Percentiles rank a stretch among this genome's conserved stretches.
phyloP scores from a whole-genome alignment of 805 yeast species.

The Wickerhamiella galacta region DNA sequence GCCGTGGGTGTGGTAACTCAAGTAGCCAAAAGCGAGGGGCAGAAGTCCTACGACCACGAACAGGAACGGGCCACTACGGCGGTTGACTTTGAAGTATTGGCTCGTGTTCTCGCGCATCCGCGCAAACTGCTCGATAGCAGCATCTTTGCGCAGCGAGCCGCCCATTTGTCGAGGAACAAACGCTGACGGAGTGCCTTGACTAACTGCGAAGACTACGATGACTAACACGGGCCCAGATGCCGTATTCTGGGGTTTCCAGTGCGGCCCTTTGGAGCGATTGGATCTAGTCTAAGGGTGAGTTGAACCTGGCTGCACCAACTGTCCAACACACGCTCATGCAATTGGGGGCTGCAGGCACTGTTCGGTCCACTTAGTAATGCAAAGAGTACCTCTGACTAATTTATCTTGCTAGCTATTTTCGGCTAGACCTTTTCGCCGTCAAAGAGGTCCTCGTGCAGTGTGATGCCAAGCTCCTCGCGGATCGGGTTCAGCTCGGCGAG shows the following conservation, averaged over 20 bases:
- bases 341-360: too few relatives aligned
- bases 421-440: slow-evolving; percentile 12
- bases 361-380: too few relatives aligned
- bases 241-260: too few relatives aligned
- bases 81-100: slow-evolving; percentile 18
- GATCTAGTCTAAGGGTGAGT: too few relatives aligned
- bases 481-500: slow-evolving; percentile 83
- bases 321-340: too few relatives aligned
- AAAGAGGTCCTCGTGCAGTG: slow-evolving; percentile 80
- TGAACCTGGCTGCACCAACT: too few relatives aligned
- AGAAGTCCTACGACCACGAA: slow-evolving; percentile 18
- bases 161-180: slow-evolving; percentile 11
- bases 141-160: slow-evolving; percentile 20
- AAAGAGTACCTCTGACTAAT: too few relatives aligned
- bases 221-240: background rate
- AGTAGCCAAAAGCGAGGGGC: slow-evolving; percentile 22
- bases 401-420: too few relatives aligned
- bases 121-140: slow-evolving; percentile 22
- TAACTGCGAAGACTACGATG: slow-evolving; percentile 1
- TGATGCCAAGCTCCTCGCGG: slow-evolving; percentile 84
- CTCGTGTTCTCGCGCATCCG: slow-evolving; percentile 19
- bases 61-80: slow-evolving; percentile 18
- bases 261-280: too few relatives aligned
- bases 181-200: too few relatives aligned
- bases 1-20: slow-evolving; percentile 20